phyloP scores from a whole-genome alignment of 2,329 filamentous ascomycete genomes.

The Fusarium sulawesiense region DNA sequence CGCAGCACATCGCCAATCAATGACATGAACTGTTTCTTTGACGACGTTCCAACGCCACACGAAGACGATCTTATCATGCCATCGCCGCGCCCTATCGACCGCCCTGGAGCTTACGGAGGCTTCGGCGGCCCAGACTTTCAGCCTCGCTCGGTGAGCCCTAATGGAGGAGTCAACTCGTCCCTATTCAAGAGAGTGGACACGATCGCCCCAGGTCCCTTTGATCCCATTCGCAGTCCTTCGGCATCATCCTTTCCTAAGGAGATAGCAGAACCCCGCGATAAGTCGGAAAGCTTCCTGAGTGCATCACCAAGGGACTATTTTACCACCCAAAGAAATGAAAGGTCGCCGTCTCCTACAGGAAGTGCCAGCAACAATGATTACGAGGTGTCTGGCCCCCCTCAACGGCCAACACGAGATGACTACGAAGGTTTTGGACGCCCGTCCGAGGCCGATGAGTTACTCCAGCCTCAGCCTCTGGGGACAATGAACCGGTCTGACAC shows the following conservation, averaged over 20 bases:
- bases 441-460: conserved; percentile 49
- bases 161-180: conserved; percentile 43
- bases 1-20: conserved; percentile 69
- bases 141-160: conserved; percentile 42
- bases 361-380: conserved; percentile 39
- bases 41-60: conserved; percentile 57
- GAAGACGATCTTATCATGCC: conserved; percentile 55
- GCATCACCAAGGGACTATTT: conserved; percentile 34
- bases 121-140: conserved; percentile 49
- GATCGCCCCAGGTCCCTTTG: conserved; percentile 75
- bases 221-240: conserved; percentile 56
- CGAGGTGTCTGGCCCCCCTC: conserved; percentile 51
- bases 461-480: conserved; percentile 53
- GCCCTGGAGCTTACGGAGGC: conserved; percentile 63
- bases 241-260: conserved; percentile 47
- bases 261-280: conserved; percentile 26
- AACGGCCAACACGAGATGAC: conserved; percentile 61
- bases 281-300: conserved; percentile 37
- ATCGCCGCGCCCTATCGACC: conserved; percentile 52
- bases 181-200: conserved; percentile 72
- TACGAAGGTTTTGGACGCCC: conserved; percentile 70
- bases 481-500: conserved; percentile 63
- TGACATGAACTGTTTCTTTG: conserved; percentile 59
- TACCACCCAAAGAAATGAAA: conserved; percentile 11
- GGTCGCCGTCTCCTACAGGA: conserved; percentile 25